A percentile compares a stretch with the other conserved stretches of the same genome.
phyloP scores from a whole-genome alignment of 495 filamentous ascomycete genomes.

The Pseudomonodictys pantanalensis region DNA sequence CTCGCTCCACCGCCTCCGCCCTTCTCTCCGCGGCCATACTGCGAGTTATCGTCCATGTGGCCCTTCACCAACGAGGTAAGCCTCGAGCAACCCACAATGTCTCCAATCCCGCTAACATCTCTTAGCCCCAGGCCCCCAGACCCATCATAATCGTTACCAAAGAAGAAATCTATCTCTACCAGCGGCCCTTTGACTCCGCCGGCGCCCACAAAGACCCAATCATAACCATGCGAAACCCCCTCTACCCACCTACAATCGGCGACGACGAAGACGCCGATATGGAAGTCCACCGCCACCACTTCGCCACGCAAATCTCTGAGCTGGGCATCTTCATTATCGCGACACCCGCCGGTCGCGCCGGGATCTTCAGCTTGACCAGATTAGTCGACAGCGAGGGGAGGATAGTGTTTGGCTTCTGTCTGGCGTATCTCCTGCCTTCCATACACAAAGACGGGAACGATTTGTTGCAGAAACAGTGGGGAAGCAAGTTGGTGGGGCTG shows the following conservation, averaged over 20 bases:
- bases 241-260: neutral
- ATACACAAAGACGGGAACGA: conserved; percentile 43
- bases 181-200: conserved; percentile 17
- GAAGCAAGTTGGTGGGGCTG: conserved; percentile 51
- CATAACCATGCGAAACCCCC: conserved; percentile 21
- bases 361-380: conserved; percentile 66
- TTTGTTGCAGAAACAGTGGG: conserved; percentile 34
- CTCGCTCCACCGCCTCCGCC: too few species aligned
- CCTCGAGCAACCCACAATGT: conserved; percentile 16
- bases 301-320: conserved; percentile 73
- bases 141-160: conserved; percentile 36
- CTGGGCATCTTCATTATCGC: conserved; percentile 72
- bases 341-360: conserved; percentile 70
- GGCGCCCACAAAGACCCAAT: neutral
- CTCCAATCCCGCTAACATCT: neutral
- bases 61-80: neutral
- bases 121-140: neutral
- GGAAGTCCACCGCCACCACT: conserved; percentile 67
- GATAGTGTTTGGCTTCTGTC: conserved; percentile 45
- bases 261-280: conserved; percentile 12
- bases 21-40: too few species aligned
- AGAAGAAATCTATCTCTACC: conserved; percentile 34
- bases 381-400: conserved; percentile 37
- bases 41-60: too few species aligned
- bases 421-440: conserved; percentile 42